Evolutionary conservation across 768 basidiomycete species (phyloP).

Genomic region (Lactifluus subvellereus): DNA sequence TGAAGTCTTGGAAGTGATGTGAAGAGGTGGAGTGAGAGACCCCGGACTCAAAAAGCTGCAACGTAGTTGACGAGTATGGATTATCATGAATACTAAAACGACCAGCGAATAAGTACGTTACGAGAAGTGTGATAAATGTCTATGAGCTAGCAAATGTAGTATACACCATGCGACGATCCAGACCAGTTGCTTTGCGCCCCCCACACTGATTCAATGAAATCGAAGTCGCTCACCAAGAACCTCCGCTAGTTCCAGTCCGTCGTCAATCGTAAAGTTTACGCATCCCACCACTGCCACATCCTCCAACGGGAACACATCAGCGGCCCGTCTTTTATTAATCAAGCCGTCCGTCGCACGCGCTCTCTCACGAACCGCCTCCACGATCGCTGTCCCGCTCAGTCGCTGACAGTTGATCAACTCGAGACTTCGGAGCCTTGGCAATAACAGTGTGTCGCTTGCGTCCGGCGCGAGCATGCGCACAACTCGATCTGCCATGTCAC

Average conservation of each 20-base stretch:
- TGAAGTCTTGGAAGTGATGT: neutral
- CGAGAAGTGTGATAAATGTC: neutral
- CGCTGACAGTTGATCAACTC: conserved; percentile 58
- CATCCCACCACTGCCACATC: conserved; percentile 31
- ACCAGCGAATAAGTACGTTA: neutral
- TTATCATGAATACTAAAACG: neutral
- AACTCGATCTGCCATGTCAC: conserved; percentile 76
- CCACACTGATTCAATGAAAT: conserved; percentile 7
- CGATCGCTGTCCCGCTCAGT: conserved; percentile 52
- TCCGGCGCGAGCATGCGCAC: conserved; percentile 51
- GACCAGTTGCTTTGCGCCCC: neutral
- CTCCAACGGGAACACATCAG: conserved; percentile 25
- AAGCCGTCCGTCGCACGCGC: conserved; percentile 36
- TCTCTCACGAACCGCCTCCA: conserved; percentile 47
- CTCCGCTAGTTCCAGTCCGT: conserved; percentile 27
- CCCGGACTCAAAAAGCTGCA: neutral
- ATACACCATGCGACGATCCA: neutral
- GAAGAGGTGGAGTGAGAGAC: neutral
- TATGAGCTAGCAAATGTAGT: neutral
- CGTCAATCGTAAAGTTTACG: conserved; percentile 27
- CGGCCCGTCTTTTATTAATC: conserved; percentile 17
- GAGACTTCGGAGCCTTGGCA: conserved; percentile 50
- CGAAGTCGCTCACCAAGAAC: conserved; percentile 27
- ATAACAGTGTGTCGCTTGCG: conserved; percentile 34
- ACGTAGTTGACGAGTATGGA: neutral